phyloP scores from a whole-genome alignment of 192 early-diverging fungal species.

The Cetraspora pellucida region DNA sequence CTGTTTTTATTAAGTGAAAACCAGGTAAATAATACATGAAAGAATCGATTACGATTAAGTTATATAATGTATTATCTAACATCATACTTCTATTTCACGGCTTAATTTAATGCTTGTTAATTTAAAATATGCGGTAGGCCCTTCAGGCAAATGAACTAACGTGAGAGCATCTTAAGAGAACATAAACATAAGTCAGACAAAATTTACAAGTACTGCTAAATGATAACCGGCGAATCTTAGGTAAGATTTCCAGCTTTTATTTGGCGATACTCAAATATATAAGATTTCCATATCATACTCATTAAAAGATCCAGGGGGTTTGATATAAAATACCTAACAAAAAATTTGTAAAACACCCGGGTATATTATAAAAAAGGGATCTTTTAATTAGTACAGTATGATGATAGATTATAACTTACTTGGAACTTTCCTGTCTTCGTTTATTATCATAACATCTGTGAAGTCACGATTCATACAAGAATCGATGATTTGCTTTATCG shows the following conservation, averaged over 20 bases:
- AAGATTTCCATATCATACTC: too few species aligned
- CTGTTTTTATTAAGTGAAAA: slow-evolving; percentile 33
- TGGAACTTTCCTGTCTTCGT: slow-evolving; percentile 90
- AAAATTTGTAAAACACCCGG: slow-evolving; percentile 1
- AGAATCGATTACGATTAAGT: not conserved
- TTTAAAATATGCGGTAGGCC: slow-evolving; percentile 97
- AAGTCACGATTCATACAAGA: slow-evolving; percentile 86
- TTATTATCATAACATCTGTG: slow-evolving; percentile 93
- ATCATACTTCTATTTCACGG: slow-evolving; percentile 65
- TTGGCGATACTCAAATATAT: too few species aligned
- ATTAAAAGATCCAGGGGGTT: too few species aligned
- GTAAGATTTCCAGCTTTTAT: too few species aligned
- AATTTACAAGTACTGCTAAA: not conserved
- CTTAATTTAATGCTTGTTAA: slow-evolving; percentile 78
- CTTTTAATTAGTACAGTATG: not conserved
- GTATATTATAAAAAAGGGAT: not conserved
- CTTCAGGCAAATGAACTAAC: slow-evolving; percentile 92
- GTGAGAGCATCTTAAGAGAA: slow-evolving; percentile 75
- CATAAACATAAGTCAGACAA: not conserved
- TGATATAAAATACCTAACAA: not conserved
- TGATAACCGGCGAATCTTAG: too few species aligned
- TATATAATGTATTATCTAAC: not conserved
- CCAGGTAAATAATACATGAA: not conserved
- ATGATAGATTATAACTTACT: slow-evolving; percentile 67
- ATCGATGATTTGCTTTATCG: slow-evolving; percentile 89